Conservation (phyloP, 805 yeast genomes). For the Kodamaea leandrae region DNA sequence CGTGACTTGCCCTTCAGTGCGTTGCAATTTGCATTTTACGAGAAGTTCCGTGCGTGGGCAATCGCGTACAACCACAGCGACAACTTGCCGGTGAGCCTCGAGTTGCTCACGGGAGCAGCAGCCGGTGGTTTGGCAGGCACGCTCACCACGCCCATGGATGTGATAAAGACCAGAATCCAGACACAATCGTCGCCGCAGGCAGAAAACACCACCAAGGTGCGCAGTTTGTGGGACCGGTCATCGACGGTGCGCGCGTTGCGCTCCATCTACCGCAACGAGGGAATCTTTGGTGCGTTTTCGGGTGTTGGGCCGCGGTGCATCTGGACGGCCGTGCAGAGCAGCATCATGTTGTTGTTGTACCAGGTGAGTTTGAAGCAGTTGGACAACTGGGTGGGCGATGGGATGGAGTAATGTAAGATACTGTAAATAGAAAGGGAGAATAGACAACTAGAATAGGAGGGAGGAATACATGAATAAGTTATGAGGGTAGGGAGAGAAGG, state of each 20-base stretch:
- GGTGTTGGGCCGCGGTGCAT: constrained; percentile 97
- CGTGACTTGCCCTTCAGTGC: constrained; percentile 97
- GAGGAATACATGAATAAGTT: too few relatives aligned
- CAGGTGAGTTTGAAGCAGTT: constrained; percentile 68
- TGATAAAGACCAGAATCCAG: constrained; percentile 88
- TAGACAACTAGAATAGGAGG: too few relatives aligned
- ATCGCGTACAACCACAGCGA: constrained; percentile 33
- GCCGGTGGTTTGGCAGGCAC: constrained; percentile 94
- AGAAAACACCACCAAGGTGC: constrained; percentile 6
- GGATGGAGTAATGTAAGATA: background rate
- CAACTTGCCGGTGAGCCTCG: constrained; percentile 57
- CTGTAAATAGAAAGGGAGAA: too few relatives aligned
- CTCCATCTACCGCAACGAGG: constrained; percentile 65
- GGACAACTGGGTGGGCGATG: constrained; percentile 20
- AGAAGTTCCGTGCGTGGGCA: constrained; percentile 67
- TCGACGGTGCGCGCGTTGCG: constrained; percentile 33
- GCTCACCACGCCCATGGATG: constrained; percentile 88
- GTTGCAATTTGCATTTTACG: constrained; percentile 93
- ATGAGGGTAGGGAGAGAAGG: too few relatives aligned
- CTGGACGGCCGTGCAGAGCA: constrained; percentile 95
- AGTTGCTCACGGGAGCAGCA: constrained; percentile 85
- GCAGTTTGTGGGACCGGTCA: constrained; percentile 16
- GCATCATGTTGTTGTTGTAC: constrained; percentile 86
- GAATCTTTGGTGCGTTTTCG: constrained; percentile 74
- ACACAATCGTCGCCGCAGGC: constrained; percentile 49